A percentile compares a stretch with the other conserved stretches of the same genome.
Evolutionary conservation across 2,329 filamentous ascomycete genomes (phyloP).

Genomic region (Leptographium radiaticola): DNA sequence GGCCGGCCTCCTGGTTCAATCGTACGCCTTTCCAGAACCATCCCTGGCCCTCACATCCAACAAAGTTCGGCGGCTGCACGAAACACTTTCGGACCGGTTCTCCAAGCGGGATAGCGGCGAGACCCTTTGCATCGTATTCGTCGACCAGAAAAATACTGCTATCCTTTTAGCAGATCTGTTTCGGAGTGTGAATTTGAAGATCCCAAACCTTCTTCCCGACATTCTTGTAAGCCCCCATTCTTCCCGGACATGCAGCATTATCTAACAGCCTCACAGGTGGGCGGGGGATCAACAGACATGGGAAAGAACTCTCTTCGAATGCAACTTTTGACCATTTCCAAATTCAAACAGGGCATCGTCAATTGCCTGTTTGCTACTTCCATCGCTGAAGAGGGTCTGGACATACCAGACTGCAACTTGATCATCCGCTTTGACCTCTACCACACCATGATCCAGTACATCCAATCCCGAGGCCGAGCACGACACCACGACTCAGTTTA

Average conservation of each 20-base stretch:
- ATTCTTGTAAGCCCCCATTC: conserved; percentile 38
- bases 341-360: conserved; percentile 43
- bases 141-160: conserved; percentile 66
- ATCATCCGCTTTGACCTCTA: conserved; percentile 75
- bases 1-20: conserved; percentile 41
- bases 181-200: conserved; percentile 35
- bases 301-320: conserved; percentile 27
- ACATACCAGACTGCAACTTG: conserved; percentile 55
- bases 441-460: conserved; percentile 81
- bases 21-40: conserved; percentile 30
- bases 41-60: conserved; percentile 41
- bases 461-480: conserved; percentile 83
- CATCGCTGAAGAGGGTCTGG: conserved; percentile 54
- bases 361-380: conserved; percentile 57
- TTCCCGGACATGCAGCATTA: too few species aligned
- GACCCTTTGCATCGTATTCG: conserved; percentile 68
- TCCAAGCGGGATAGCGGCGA: conserved; percentile 40
- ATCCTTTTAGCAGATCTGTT: conserved; percentile 60
- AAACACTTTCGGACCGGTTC: conserved; percentile 52
- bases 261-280: background rate
- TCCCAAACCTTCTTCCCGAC: conserved; percentile 45
- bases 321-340: conserved; percentile 60
- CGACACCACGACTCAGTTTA: conserved; percentile 67
- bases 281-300: conserved; percentile 9
- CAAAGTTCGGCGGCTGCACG: conserved; percentile 53